Base-by-base conservation (phyloP, 2,329 filamentous ascomycete genomes). In the Mycosphaerella sp. region DNA sequence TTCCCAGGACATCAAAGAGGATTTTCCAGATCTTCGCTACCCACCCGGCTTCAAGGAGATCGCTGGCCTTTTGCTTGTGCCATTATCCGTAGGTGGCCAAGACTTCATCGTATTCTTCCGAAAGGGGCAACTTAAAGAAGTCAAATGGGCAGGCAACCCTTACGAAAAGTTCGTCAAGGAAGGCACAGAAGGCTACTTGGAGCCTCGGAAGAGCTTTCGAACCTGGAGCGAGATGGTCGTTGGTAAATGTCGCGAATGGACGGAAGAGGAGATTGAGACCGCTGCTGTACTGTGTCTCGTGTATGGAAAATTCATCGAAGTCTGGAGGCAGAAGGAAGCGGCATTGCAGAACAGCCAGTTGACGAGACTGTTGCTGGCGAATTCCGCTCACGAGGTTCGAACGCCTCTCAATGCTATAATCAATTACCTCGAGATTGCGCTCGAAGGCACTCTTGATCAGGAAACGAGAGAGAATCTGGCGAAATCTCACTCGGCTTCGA, bases 61-160 rank as follows among this genome's bases (percentile, higher is more conserved):
- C 54, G 87, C 89, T 0, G 90, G 90, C 0, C 70, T 95, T 45
- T 73, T 95, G 0, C 84, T 95, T 51, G 89, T 95, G 0, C 90
- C 90, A 0, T 73, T 95, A 1, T 91, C 87, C 12, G 76, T 81
- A 0, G 81, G 82, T 1, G 90, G 90, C 0, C 77, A 76, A 31
- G 90, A 95, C 63, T 95, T 95, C 63, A 95, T 95, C 42, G 87
- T 90, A 0, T 95, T 95, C 67, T 95, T 95, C 72, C 81, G 90
- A n/a, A 85, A 79, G 61, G 84, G 85, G 0, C 87, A 91, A 63
- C 68, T 82, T 29, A 86, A 80, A 65, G 85, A 89, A 70, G 88
- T 87, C 17, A 91, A 85, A 69, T 95, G 85, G 89, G 89, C 87
- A 2, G 90, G 84, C 2, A 95, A 90, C 64, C 89, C 89, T 0